Evolutionary conservation across 192 early-diverging fungal species (phyloP).

Genomic region (Rhizophagus clarus): DNA sequence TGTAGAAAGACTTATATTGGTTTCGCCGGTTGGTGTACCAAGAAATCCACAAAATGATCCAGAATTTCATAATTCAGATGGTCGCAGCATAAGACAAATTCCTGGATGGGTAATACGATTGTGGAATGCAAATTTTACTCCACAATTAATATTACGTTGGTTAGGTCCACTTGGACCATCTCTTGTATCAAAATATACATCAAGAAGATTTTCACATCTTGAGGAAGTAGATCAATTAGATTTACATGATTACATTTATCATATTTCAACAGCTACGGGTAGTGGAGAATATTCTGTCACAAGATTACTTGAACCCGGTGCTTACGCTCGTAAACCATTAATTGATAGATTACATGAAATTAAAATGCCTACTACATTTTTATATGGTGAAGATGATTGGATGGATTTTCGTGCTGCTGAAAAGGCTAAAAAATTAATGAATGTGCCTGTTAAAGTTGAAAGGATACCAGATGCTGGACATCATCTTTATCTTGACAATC

Average conservation of each 20-base stretch:
- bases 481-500: slow-evolving; percentile 88
- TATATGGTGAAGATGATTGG: slow-evolving; percentile 87
- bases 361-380: slow-evolving; percentile 73
- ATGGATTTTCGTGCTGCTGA: slow-evolving; percentile 82
- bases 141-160: slow-evolving; percentile 76
- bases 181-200: slow-evolving; percentile 57
- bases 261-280: slow-evolving; percentile 74
- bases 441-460: slow-evolving; percentile 49
- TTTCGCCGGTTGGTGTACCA: slow-evolving; percentile 61
- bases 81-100: slow-evolving; percentile 7
- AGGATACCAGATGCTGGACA: slow-evolving; percentile 69
- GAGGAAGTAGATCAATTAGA: slow-evolving; percentile 63
- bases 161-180: slow-evolving; percentile 79
- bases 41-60: slow-evolving; percentile 51
- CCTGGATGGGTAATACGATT: slow-evolving; percentile 52
- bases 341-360: slow-evolving; percentile 61
- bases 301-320: slow-evolving; percentile 76
- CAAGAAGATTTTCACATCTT: slow-evolving; percentile 65
- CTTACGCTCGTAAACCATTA: slow-evolving; percentile 78
- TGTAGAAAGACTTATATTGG: slow-evolving; percentile 85
- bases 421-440: slow-evolving; percentile 59
- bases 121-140: slow-evolving; percentile 82
- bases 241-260: slow-evolving; percentile 80
- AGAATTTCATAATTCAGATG: slow-evolving; percentile 29
- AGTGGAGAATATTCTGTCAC: slow-evolving; percentile 84